phyloP scores from a whole-genome alignment of 192 early-diverging fungal genomes.

The Mortierella antarctica region DNA sequence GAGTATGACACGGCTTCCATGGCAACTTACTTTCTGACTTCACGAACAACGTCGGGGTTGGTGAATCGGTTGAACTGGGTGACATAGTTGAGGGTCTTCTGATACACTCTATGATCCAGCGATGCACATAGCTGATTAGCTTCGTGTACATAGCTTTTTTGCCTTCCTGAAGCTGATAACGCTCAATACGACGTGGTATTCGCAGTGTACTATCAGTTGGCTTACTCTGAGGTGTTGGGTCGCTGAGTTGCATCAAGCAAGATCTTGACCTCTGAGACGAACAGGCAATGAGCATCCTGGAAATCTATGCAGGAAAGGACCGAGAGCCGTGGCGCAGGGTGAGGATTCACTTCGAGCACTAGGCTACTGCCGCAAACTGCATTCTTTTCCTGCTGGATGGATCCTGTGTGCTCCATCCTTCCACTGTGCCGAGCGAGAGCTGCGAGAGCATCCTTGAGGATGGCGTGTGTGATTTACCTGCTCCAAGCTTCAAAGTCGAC shows the following conservation, averaged over 20 bases:
- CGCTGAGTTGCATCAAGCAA: constrained; percentile 69
- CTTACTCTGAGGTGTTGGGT: constrained; percentile 62
- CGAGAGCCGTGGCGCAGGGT: neutral
- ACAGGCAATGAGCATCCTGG: constrained; percentile 75
- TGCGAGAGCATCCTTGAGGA: neutral
- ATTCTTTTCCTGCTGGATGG: neutral
- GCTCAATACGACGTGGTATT: neutral
- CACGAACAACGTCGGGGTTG: constrained; percentile 86
- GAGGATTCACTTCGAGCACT: too few relatives aligned
- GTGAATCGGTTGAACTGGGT: constrained; percentile 85
- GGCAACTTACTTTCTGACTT: constrained; percentile 76
- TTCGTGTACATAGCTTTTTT: constrained; percentile 6
- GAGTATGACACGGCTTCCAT: neutral
- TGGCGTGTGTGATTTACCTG: constrained; percentile 49
- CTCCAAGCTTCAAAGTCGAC: constrained; percentile 66
- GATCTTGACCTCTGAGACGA: constrained; percentile 79
- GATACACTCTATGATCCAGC: constrained; percentile 66
- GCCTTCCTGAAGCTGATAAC: too few relatives aligned
- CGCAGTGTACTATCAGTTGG: neutral
- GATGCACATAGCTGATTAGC: too few relatives aligned
- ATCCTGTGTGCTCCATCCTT: neutral
- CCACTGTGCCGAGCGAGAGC: neutral
- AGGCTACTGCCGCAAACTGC: neutral
- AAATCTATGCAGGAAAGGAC: constrained; percentile 60
- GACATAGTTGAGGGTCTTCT: constrained; percentile 90